Conservation (phyloP, 805 yeast species). For the Naumovozyma dairenensis region DNA sequence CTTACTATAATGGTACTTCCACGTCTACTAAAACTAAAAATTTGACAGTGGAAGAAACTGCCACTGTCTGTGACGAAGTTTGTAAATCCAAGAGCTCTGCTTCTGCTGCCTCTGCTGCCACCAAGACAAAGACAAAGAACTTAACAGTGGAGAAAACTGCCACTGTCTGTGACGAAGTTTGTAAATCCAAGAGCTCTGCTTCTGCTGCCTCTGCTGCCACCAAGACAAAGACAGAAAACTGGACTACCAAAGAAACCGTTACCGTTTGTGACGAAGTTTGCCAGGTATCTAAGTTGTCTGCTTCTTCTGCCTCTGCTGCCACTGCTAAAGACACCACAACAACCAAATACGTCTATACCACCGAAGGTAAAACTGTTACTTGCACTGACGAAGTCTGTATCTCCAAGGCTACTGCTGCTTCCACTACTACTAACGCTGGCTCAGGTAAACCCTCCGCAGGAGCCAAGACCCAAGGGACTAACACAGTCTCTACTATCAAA, state of each 20-base stretch:
- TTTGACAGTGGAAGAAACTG: too few species aligned
- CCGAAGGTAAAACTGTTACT: constrained; percentile 15
- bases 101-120: constrained; percentile 2
- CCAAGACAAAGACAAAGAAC: neutral
- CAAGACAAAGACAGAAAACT: too few species aligned
- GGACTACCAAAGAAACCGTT: too few species aligned
- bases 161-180: constrained; percentile 3
- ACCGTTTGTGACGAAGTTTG: constrained; percentile 8
- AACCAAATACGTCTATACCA: neutral
- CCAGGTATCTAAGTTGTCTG: constrained; percentile 5
- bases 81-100: constrained; percentile 6
- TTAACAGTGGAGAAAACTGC: too few species aligned
- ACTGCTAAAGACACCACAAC: constrained; percentile 1
- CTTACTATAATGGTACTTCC: constrained; percentile 13
- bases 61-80: constrained; percentile 7
- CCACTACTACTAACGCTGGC: constrained; percentile 8
- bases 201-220: neutral
- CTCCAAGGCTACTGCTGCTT: constrained; percentile 13
- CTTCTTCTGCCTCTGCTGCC: constrained; percentile 2
- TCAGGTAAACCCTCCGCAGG: too few species aligned
- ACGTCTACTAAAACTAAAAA: constrained; percentile 4
- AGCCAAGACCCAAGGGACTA: too few species aligned
- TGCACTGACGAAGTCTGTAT: constrained; percentile 17
- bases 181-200: constrained; percentile 1
- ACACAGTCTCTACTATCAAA: too few species aligned